These are phyloP conservation scores for Saposhnikovia divaricata DNA, from an alignment of 129 eudicot genomes.

Conservation along the genomic window DNA sequence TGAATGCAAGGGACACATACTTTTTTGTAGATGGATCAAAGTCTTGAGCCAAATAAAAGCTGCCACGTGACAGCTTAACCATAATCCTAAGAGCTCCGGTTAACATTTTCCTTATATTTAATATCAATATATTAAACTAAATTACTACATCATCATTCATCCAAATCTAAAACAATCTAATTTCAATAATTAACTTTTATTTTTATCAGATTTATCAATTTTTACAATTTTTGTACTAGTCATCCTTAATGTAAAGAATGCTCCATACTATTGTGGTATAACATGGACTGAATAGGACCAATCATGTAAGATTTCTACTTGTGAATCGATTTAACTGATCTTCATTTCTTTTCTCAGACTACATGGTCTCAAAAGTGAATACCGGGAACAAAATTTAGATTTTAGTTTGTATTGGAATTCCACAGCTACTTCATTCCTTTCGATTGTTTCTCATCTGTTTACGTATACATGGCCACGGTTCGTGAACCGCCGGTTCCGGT, in stretches of 20 bases:
- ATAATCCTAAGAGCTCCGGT: too few relatives aligned
- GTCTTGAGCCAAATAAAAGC: too few relatives aligned
- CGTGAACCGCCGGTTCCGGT: too few relatives aligned
- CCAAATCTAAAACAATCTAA: not conserved
- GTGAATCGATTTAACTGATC: not conserved
- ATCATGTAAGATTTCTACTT: not conserved
- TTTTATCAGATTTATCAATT: not conserved
- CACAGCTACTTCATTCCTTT: conserved; percentile 37
- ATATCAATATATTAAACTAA: not conserved
- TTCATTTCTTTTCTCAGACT: not conserved
- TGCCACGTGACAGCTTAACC: too few relatives aligned
- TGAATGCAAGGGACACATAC: too few relatives aligned
- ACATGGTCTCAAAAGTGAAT: not conserved
- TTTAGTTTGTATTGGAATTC: not conserved
- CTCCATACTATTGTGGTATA: not conserved
- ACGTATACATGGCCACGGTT: too few relatives aligned
- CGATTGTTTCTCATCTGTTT: conserved; percentile 66
- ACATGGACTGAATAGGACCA: not conserved
- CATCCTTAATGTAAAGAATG: not conserved
- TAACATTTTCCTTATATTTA: too few relatives aligned
- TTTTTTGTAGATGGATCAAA: too few relatives aligned
- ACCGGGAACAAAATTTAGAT: not conserved
- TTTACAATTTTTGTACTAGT: not conserved
- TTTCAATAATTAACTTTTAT: not conserved
- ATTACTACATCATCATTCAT: not conserved